Evolutionary conservation across 2,329 filamentous ascomycete genomes (phyloP), one percentile per base, ranked within the genome.

Genomic region (Fusarium austroafricanum): DNA sequence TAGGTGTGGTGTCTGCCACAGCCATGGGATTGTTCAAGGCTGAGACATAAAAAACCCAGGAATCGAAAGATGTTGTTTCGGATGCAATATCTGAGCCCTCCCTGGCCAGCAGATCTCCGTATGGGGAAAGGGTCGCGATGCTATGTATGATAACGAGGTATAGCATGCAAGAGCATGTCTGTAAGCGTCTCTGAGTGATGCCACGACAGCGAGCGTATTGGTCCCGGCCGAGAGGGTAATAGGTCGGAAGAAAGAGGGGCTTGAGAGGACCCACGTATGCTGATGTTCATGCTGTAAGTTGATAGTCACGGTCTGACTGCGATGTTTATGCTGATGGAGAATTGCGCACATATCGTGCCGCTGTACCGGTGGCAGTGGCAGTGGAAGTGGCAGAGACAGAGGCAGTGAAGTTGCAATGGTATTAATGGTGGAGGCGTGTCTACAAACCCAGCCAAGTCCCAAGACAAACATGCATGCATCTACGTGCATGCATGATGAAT

Each of bases 341-440:
- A 63, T 58, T 63, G 58, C 59, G 49, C 54, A 65, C 37, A 65
- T 67, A 57, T 56, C 61, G 57, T 69, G 66, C 66, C 66, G 61
- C 44, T 69, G 54, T 63, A 61, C 61, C 56, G 61, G 66, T 35
- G 66, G n/a, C 15, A 60, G 51, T n/a, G n/a, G n/a, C n/a, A n/a
- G n/a, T n/a, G n/a, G n/a, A n/a, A n/a, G n/a, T n/a, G n/a, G n/a
- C n/a, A 43, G 26, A 43, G 26, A 10, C 47, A 58, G 55, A 39
- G 49, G 50, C 38, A 53, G 37, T 39, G 39, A 57, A 61, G 35
- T 26, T 29, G 20, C 33, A 38, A 49, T 14, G 15, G 15, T 33
- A 33, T 17, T 33, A 33, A 33, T 60, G 55, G 65, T 55, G 56
- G 61, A 58, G 66, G 66, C 38, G 66, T 68, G 66, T 66, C 35